Evolutionary conservation across 2,329 filamentous ascomycete genomes (phyloP).

Genomic region (Ambrosiella cleistominuta): DNA sequence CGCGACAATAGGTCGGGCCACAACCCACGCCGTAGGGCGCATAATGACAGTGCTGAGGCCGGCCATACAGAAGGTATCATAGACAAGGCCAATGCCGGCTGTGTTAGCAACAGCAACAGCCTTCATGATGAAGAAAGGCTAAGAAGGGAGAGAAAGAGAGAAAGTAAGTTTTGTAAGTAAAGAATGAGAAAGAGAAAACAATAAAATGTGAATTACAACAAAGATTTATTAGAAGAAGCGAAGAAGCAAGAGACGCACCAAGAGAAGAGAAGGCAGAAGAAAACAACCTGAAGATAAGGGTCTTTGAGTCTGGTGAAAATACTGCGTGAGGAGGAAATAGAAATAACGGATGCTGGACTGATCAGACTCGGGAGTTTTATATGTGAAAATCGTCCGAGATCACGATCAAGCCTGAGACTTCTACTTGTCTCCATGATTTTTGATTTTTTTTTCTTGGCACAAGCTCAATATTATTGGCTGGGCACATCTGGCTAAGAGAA

Average conservation of each 20-base stretch:
- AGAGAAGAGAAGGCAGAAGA: conserved; percentile 4
- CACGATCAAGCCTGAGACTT: too few species aligned
- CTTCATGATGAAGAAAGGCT: conserved; percentile 6
- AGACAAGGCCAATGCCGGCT: conserved; percentile 9
- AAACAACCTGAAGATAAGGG: conserved; percentile 6
- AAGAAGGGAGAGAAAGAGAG: not conserved
- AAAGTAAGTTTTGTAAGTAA: not conserved
- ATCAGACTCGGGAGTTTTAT: not conserved
- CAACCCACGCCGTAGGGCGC: conserved; percentile 7
- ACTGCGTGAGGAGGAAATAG: conserved; percentile 8
- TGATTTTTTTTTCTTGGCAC: too few species aligned
- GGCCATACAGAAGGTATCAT: conserved; percentile 3
- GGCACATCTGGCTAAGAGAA: too few species aligned
- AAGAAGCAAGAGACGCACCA: not conserved
- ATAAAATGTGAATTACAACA: not conserved
- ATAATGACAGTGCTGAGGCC: conserved; percentile 4
- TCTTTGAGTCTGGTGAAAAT: conserved; percentile 9
- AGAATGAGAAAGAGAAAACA: not conserved
- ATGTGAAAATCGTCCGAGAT: not conserved
- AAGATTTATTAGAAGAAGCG: not conserved
- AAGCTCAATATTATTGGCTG: too few species aligned
- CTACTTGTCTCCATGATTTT: too few species aligned
- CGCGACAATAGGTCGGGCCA: conserved; percentile 1
- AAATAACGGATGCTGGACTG: not conserved
- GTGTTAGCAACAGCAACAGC: conserved; percentile 8